Percentiles rank a stretch among this genome's conserved stretches.
These are phyloP conservation scores for Rutstroemia sp. DNA, from an alignment of 2,329 filamentous ascomycete species.

Conservation along the genomic window DNA sequence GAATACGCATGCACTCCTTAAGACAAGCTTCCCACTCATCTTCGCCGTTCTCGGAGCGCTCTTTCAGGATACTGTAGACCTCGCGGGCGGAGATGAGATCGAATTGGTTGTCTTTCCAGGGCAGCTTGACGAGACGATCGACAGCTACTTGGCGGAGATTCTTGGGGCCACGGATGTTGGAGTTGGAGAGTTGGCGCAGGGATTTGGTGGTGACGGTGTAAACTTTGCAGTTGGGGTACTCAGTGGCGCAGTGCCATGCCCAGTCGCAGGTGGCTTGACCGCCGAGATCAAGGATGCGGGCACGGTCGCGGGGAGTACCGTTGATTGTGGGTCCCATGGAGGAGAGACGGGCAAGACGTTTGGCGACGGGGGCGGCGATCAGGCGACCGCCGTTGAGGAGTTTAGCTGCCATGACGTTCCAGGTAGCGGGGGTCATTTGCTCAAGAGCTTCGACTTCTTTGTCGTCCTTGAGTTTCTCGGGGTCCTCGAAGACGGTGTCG, in stretches of 20 bases:
- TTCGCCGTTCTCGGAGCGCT: slow-evolving; percentile 54
- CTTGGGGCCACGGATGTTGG: slow-evolving; percentile 69
- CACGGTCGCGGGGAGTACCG: slow-evolving; percentile 42
- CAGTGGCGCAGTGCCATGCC: slow-evolving; percentile 87
- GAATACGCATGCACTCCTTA: slow-evolving; percentile 77
- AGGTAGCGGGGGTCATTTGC: slow-evolving; percentile 56
- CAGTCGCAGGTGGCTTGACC: slow-evolving; percentile 83
- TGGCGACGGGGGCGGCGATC: slow-evolving; percentile 55
- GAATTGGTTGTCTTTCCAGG: slow-evolving; percentile 80
- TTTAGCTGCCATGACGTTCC: slow-evolving; percentile 55
- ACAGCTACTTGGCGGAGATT: slow-evolving; percentile 85
- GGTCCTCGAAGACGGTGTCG: slow-evolving; percentile 54
- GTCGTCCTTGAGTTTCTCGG: slow-evolving; percentile 57
- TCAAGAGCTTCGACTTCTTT: slow-evolving; percentile 74
- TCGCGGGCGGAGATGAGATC: slow-evolving; percentile 87
- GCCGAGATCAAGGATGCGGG: slow-evolving; percentile 76
- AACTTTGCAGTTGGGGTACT: slow-evolving; percentile 78
- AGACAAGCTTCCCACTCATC: slow-evolving; percentile 89
- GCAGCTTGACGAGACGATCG: slow-evolving; percentile 68
- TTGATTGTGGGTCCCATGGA: slow-evolving; percentile 38
- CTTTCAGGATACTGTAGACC: slow-evolving; percentile 77
- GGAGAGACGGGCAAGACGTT: slow-evolving; percentile 50
- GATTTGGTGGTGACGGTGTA: slow-evolving; percentile 79
- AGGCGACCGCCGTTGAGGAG: slow-evolving; percentile 57
- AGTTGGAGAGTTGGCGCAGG: slow-evolving; percentile 62